Percentiles rank a stretch among this genome's conserved stretches.
Evolutionary conservation across 73 alveolate genomes (phyloP).

Genomic region (Tetrahymena elliotti): DNA sequence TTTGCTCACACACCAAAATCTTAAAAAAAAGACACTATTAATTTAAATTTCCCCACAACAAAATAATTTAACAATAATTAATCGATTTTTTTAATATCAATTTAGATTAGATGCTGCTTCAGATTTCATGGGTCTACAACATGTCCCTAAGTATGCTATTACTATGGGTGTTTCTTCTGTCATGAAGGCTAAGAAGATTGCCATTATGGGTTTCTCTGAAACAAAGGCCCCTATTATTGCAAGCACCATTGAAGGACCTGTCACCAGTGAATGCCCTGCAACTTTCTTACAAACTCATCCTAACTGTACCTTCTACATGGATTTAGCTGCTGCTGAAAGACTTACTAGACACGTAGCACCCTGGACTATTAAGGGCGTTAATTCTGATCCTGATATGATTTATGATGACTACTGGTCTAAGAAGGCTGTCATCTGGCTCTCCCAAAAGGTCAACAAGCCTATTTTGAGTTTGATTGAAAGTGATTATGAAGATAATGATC

Average conservation of each 20-base stretch:
- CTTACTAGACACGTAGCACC: constrained; percentile 38
- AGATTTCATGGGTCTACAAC: constrained; percentile 54
- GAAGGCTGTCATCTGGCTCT: constrained; percentile 52
- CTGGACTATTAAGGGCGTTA: constrained; percentile 43
- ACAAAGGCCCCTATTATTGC: constrained; percentile 58
- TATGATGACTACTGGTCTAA: constrained; percentile 20
- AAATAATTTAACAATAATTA: no score
- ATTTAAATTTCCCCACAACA: not conserved
- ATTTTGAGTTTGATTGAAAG: constrained; percentile 31
- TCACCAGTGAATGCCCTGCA: constrained; percentile 54
- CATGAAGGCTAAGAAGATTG: constrained; percentile 51
- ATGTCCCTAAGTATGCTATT: constrained; percentile 78
- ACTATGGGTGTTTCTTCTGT: constrained; percentile 80
- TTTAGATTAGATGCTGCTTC: constrained; percentile 66
- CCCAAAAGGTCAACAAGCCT: constrained; percentile 25
- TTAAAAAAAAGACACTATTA: not conserved
- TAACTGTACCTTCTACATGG: constrained; percentile 17
- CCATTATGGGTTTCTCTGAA: constrained; percentile 62
- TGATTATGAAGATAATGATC: constrained; percentile 48
- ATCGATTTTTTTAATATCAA: not conserved
- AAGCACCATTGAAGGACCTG: constrained; percentile 52
- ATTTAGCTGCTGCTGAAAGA: constrained; percentile 38
- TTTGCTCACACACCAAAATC: not conserved
- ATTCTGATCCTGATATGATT: constrained; percentile 18
- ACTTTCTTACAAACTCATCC: constrained; percentile 57